Evolutionary conservation across 1,284 basidiomycete genomes (phyloP).

Genomic region (Boletus mariae): DNA sequence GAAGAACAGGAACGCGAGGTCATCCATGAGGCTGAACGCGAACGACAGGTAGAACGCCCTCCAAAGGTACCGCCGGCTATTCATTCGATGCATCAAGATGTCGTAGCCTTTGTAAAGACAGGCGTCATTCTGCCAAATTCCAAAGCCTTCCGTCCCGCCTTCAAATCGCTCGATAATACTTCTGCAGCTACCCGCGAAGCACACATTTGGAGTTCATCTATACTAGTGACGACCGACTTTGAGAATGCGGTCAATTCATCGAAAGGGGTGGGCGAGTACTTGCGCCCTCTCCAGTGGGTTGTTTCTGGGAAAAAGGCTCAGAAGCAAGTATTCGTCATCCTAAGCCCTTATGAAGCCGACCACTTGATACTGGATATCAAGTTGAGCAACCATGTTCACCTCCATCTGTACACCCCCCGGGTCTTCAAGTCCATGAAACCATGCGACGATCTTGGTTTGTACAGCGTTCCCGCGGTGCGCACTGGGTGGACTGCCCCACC

Average conservation of each 20-base stretch:
- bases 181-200: background rate
- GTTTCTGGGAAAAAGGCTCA: background rate
- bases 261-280: conserved; percentile 25
- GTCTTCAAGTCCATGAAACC: conserved; percentile 35
- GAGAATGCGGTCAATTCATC: background rate
- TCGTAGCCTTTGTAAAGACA: conserved; percentile 18
- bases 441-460: conserved; percentile 40
- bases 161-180: conserved; percentile 1
- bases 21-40: conserved; percentile 37
- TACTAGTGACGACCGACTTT: conserved; percentile 30
- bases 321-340: conserved; percentile 30
- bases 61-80: conserved; percentile 13
- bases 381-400: conserved; percentile 29
- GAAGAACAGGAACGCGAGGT: conserved; percentile 49
- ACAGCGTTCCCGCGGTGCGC: conserved; percentile 31
- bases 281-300: conserved; percentile 38
- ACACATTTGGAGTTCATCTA: conserved; percentile 10
- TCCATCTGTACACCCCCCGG: conserved; percentile 45
- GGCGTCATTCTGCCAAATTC: conserved; percentile 9
- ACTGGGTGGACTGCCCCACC: conserved; percentile 17
- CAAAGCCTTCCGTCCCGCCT: background rate
- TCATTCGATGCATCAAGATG: conserved; percentile 17
- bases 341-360: conserved; percentile 48
- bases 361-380: conserved; percentile 39
- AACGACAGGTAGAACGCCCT: conserved; percentile 37